A percentile compares a stretch with the other conserved stretches of the same genome.
Conservation (phyloP, 768 basidiomycete species). For the Tylopilus rubrobrunneus region DNA sequence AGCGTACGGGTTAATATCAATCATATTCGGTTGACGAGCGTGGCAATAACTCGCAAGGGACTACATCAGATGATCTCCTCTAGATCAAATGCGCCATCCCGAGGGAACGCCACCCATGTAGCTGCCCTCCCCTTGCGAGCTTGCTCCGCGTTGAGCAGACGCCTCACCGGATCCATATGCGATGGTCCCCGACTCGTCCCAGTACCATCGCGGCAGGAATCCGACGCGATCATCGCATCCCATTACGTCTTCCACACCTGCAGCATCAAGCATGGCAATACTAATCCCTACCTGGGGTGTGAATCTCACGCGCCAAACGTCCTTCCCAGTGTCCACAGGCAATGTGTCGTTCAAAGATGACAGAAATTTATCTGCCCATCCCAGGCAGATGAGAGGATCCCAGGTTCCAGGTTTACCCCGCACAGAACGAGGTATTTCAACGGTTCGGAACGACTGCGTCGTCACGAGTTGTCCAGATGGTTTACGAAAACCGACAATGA, state of each 20-base stretch:
- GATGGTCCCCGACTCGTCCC: constrained; percentile 25
- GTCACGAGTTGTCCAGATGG: constrained; percentile 65
- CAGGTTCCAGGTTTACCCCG: constrained; percentile 72
- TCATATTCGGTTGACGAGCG: constrained; percentile 7
- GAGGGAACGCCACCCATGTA: constrained; percentile 8
- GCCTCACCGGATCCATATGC: constrained; percentile 2
- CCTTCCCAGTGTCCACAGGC: constrained; percentile 21
- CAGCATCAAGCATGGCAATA: constrained; percentile 44
- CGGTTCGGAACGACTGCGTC: constrained; percentile 71
- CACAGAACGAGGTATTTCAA: constrained; percentile 73
- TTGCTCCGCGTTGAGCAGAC: constrained; percentile 8
- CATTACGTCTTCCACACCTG: constrained; percentile 53
- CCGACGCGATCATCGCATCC: constrained; percentile 72
- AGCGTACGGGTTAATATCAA: constrained; percentile 17
- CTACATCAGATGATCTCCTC: constrained; percentile 19
- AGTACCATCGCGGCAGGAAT: constrained; percentile 77
- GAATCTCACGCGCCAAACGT: constrained; percentile 73
- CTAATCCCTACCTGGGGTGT: constrained; percentile 54
- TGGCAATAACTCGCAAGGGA: constrained; percentile 11
- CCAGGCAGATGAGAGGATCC: constrained; percentile 72
- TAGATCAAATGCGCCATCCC: constrained; percentile 23
- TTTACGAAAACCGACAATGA: constrained; percentile 85
- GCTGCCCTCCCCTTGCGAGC: background rate
- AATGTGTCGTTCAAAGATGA: constrained; percentile 44
- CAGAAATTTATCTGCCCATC: constrained; percentile 68